Evolutionary conservation across 2,329 filamentous ascomycete genomes (phyloP).

Genomic region (Xylariaceae sp.): DNA sequence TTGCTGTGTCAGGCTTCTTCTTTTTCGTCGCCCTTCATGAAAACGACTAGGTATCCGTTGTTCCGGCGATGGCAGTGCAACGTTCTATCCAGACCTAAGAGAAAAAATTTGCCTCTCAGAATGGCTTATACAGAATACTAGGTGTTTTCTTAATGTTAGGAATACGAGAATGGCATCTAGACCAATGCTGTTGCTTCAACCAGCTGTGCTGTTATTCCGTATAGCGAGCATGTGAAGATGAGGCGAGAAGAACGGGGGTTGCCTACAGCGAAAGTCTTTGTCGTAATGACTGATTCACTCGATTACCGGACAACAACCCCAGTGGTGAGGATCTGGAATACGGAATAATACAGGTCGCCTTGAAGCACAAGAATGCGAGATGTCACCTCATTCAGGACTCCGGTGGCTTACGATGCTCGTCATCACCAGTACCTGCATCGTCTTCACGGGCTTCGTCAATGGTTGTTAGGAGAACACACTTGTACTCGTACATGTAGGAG

Average conservation of each 20-base stretch:
- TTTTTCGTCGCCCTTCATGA: no score
- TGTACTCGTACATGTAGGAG: neutral
- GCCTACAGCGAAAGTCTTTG: slow-evolving; percentile 6
- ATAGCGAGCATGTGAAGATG: neutral
- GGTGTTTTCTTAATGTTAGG: no score
- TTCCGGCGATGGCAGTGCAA: no score
- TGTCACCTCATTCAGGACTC: slow-evolving; percentile 7
- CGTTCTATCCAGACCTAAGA: no score
- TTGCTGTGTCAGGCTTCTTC: no score
- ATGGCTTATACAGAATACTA: no score
- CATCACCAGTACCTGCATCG: neutral
- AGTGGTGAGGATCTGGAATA: neutral
- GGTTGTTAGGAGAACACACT: neutral
- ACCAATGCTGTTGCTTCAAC: no score
- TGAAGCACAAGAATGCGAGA: slow-evolving; percentile 2
- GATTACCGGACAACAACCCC: slow-evolving; percentile 12
- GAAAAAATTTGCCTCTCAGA: no score
- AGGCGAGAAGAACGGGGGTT: neutral
- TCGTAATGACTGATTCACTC: slow-evolving; percentile 5
- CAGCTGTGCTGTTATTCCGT: no score
- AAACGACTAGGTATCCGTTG: no score
- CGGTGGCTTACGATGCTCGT: neutral
- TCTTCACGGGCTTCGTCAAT: neutral
- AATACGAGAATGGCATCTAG: no score
- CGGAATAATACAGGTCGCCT: neutral